Conservation (phyloP, 1,284 basidiomycete species). For the Trichosporon coremiiforme region DNA sequence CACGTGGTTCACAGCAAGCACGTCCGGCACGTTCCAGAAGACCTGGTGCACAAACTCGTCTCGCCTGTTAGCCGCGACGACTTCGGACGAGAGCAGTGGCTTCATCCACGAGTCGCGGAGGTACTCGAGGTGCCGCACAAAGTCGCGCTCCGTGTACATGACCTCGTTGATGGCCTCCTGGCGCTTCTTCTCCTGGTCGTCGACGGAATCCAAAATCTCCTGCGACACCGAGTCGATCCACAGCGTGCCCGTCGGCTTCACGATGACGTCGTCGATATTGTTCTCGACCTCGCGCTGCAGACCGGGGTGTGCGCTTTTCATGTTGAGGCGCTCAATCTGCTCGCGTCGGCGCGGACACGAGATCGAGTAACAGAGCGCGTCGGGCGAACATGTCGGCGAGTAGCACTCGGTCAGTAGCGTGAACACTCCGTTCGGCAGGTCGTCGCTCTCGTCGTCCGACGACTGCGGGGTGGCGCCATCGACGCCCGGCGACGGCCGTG, state of each 20-base stretch:
- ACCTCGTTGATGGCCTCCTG: slow-evolving; percentile 99
- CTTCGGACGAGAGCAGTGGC: slow-evolving; percentile 70
- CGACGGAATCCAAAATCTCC: slow-evolving; percentile 89
- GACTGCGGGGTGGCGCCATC: neutral
- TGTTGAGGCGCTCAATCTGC: slow-evolving; percentile 85
- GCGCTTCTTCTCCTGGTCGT: slow-evolving; percentile 89
- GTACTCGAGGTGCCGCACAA: slow-evolving; percentile 97
- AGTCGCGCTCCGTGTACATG: slow-evolving; percentile 97
- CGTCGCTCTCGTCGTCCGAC: slow-evolving; percentile 56
- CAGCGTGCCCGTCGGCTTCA: slow-evolving; percentile 85
- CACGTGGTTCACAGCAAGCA: slow-evolving; percentile 85
- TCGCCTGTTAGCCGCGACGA: slow-evolving; percentile 75
- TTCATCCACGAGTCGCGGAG: slow-evolving; percentile 93
- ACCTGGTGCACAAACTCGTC: slow-evolving; percentile 90
- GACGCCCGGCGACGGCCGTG: slow-evolving; percentile 17
- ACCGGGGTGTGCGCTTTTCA: slow-evolving; percentile 83
- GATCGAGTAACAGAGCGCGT: slow-evolving; percentile 92
- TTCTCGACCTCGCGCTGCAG: slow-evolving; percentile 71
- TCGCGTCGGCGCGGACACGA: slow-evolving; percentile 92
- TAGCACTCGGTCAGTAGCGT: slow-evolving; percentile 97
- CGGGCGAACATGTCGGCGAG: slow-evolving; percentile 93
- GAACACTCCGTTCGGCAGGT: slow-evolving; percentile 91
- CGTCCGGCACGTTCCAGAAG: slow-evolving; percentile 97
- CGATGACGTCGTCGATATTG: slow-evolving; percentile 75
- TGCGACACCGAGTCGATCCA: slow-evolving; percentile 97